Evolutionary conservation across 2,329 filamentous ascomycete species (phyloP).

Genomic region (Penicillium sp.): DNA sequence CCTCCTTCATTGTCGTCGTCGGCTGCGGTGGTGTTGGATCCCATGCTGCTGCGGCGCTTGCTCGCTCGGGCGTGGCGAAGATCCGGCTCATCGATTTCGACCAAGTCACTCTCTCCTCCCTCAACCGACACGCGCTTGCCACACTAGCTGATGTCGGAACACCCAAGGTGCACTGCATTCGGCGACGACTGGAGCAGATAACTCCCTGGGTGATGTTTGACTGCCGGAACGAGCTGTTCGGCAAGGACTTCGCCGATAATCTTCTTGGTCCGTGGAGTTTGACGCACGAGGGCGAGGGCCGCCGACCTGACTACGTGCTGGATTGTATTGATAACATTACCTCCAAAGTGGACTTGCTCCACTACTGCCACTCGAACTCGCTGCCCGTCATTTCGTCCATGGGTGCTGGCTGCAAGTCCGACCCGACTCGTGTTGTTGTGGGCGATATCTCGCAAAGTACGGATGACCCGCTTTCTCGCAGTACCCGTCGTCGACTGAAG

Average conservation of each 20-base stretch:
- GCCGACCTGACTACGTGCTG: slow-evolving; percentile 78
- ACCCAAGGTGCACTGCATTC: slow-evolving; percentile 84
- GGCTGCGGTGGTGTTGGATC: slow-evolving; percentile 94
- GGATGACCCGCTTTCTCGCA: slow-evolving; percentile 84
- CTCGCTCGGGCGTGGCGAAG: slow-evolving; percentile 63
- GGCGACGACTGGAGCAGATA: slow-evolving; percentile 77
- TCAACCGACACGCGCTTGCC: background rate
- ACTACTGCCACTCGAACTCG: slow-evolving; percentile 77
- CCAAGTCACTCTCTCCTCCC: background rate
- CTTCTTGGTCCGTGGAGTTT: slow-evolving; percentile 67
- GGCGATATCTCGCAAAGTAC: slow-evolving; percentile 86
- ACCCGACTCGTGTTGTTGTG: slow-evolving; percentile 78
- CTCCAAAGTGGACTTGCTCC: slow-evolving; percentile 85
- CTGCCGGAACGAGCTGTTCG: slow-evolving; percentile 79
- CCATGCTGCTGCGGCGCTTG: slow-evolving; percentile 81
- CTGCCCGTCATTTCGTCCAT: slow-evolving; percentile 89
- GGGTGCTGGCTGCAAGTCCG: slow-evolving; percentile 93
- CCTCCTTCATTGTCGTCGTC: slow-evolving; percentile 82
- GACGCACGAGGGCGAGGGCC: slow-evolving; percentile 44
- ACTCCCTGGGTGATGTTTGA: slow-evolving; percentile 92
- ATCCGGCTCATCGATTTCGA: background rate
- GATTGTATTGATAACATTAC: slow-evolving; percentile 99
- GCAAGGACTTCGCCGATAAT: slow-evolving; percentile 61
- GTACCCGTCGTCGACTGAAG: slow-evolving; percentile 77
- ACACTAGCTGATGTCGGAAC: slow-evolving; percentile 86